A percentile compares a stretch with the other conserved stretches of the same genome.
These are phyloP conservation scores for Beauveria caledonica DNA, from an alignment of 2,329 filamentous ascomycete genomes.

Conservation along the genomic window DNA sequence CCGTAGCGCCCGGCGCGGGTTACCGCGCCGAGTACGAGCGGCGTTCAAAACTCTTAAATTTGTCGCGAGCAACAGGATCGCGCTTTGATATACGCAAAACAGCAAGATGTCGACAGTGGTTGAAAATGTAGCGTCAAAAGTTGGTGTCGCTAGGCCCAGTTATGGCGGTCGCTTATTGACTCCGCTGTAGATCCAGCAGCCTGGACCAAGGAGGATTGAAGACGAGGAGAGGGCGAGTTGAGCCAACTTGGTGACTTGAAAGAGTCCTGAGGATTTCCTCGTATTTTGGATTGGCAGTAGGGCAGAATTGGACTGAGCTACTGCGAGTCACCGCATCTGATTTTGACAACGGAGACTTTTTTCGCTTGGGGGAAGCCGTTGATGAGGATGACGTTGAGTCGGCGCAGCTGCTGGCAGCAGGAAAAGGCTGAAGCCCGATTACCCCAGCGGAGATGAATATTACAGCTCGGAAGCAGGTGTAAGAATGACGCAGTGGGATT, in stretches of 20 bases:
- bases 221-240: constrained; percentile 63
- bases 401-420: not conserved
- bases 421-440: not conserved
- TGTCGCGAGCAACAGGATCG: not conserved
- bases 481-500: not conserved
- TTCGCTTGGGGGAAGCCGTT: not conserved
- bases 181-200: constrained; percentile 90
- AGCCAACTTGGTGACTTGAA: constrained; percentile 70
- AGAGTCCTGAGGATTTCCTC: constrained; percentile 41
- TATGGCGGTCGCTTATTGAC: constrained; percentile 97
- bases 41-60: constrained; percentile 15
- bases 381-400: not conserved
- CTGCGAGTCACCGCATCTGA: constrained; percentile 10
- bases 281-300: constrained; percentile 2
- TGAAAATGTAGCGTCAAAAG: constrained; percentile 3
- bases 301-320: not conserved
- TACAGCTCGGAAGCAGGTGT: not conserved
- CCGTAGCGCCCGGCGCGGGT: constrained; percentile 11
- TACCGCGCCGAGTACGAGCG: constrained; percentile 11
- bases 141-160: constrained; percentile 39
- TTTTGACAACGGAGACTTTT: not conserved
- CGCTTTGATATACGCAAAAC: not conserved
- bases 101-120: too few relatives aligned
- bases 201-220: constrained; percentile 81
- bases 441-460: not conserved